Base-by-base conservation (phyloP, 2,329 filamentous ascomycete genomes). In the Teratosphaeria viscida region DNA sequence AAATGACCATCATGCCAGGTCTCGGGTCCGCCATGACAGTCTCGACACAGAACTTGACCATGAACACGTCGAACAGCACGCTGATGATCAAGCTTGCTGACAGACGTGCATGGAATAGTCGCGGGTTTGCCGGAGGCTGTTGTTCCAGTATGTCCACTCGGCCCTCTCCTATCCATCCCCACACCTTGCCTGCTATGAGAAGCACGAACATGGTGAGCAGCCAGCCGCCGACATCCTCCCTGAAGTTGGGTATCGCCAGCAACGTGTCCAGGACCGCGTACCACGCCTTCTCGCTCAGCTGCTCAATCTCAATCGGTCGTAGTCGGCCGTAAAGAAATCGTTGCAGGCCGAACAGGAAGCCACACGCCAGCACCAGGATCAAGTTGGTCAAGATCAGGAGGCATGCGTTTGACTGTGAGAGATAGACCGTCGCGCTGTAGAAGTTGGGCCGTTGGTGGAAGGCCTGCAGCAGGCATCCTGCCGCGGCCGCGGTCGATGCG, bases 1-100 rank as follows among this genome's bases (percentile, higher is more conserved):
- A 99, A 91, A 99, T 97, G 63, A 99, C 91, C 91, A 97, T 99
- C 89, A 99, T 97, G 61, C 95, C 94, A 0, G 92, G 91, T n/a
- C 88, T 82, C 2, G 92, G 90, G 71, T 95, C 86, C 60, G 89
- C 85, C 56, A 96, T 85, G 35, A 97, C 92, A 0, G 88, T 90
- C 32, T 85, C 83, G 62, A 95, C 81, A 60, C 88, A 87, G 73
- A 96, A 96, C 55, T 81, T 82, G 64, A 96, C 84, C 76, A 99
- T 85, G 71, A 82, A 87, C 27, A 85, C 72, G 70, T 96, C 88
- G 76, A 95, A 96, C 16, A 85, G 66, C 60, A 95, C 81, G 64
- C 92, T 92, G 57, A 96, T 74, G 1, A 88, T 70, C 54, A 99
- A 80, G 52, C 92, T 96, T 56, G 88, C 77, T 63, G 86, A 86